phyloP scores from a whole-genome alignment of 2,329 filamentous ascomycete species.

The Colletotrichum orbiculare region DNA sequence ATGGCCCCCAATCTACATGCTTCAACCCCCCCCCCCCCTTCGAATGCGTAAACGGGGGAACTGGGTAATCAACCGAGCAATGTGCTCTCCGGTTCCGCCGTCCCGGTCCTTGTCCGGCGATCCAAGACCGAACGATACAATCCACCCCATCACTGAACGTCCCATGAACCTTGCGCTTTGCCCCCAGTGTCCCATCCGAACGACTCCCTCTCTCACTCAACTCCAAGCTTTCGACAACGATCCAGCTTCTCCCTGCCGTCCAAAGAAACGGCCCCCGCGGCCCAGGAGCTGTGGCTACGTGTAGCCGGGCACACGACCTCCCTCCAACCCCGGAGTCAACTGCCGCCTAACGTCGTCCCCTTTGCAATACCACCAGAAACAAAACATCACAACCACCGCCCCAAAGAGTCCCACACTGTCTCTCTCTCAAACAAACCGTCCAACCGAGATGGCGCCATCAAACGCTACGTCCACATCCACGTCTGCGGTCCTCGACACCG shows the following conservation, averaged over 20 bases:
- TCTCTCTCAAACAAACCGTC: constrained; percentile 13
- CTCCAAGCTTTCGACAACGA: too few species aligned
- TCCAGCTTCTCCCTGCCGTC: too few species aligned
- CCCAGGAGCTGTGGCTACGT: too few species aligned
- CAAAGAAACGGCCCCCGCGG: too few species aligned
- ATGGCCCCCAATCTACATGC: constrained; percentile 18
- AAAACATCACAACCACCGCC: constrained; percentile 1
- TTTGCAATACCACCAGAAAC: constrained; percentile 6
- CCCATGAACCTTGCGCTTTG: constrained; percentile 7
- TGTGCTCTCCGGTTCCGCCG: constrained; percentile 20
- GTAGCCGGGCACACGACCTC: background rate
- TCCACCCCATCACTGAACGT: too few species aligned
- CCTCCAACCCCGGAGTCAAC: constrained; percentile 2
- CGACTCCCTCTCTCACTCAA: too few species aligned
- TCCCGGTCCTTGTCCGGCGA: constrained; percentile 13
- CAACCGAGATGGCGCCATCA: constrained; percentile 22
- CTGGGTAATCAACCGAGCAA: constrained; percentile 15
- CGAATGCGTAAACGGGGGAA: background rate
- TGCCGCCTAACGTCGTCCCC: constrained; percentile 3
- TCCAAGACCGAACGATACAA: background rate
- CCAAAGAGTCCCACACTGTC: background rate
- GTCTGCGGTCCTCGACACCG: background rate
- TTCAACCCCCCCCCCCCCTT: background rate
- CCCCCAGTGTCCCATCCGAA: background rate
- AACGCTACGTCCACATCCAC: constrained; percentile 22